Percentiles rank a stretch among this genome's conserved stretches.
These are phyloP conservation scores for Debaryomycetaceae sp. DNA, from an alignment of 1,139 yeast species.

Conservation along the genomic window DNA sequence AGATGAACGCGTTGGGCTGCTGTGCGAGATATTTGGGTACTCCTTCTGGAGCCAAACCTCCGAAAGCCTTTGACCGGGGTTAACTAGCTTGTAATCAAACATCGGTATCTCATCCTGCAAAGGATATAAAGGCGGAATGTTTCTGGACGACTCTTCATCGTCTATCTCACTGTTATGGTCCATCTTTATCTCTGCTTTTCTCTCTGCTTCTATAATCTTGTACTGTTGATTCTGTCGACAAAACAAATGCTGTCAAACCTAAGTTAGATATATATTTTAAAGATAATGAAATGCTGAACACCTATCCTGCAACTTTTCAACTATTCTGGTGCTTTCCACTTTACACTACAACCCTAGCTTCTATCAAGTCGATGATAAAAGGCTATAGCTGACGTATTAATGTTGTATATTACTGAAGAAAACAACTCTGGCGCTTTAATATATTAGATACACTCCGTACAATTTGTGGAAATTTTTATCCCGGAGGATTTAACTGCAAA, in stretches of 20 bases:
- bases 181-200: not conserved
- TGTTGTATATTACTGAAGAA: not conserved
- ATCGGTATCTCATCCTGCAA: slow-evolving; percentile 26
- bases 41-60: slow-evolving; percentile 34
- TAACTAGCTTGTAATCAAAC: slow-evolving; percentile 31
- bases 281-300: not conserved
- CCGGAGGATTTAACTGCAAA: not conserved
- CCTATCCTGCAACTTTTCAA: not conserved
- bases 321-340: not conserved
- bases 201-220: not conserved
- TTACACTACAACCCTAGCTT: not conserved
- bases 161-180: not conserved
- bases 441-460: not conserved
- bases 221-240: not conserved
- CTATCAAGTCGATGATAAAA: not conserved
- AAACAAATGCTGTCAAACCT: not conserved
- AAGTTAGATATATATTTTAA: not conserved
- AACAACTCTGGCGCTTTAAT: not conserved
- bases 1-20: slow-evolving; percentile 7
- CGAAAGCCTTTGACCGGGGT: slow-evolving; percentile 32
- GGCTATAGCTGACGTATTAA: not conserved
- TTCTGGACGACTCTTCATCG: not conserved
- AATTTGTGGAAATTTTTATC: not conserved
- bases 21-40: slow-evolving; percentile 25
- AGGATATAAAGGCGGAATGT: slow-evolving; percentile 32